Conservation (phyloP, 1,284 basidiomycete genomes). For the Irpex lacteus region DNA sequence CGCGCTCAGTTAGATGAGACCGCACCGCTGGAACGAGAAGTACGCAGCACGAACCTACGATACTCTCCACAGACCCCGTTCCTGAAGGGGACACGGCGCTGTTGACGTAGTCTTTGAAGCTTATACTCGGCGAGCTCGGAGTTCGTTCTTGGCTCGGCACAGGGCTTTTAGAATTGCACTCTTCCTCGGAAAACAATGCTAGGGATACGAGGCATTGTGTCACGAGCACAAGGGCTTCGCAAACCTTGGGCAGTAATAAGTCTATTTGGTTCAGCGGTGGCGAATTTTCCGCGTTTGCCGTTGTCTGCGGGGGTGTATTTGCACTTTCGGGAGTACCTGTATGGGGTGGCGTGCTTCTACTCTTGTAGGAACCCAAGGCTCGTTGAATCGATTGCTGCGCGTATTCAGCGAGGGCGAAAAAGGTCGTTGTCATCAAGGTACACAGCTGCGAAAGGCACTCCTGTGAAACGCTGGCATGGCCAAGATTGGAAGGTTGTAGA, state of each 20-base stretch:
- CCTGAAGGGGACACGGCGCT: constrained; percentile 29
- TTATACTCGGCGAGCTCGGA: constrained; percentile 7
- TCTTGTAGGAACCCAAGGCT: constrained; percentile 36
- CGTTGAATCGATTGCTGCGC: constrained; percentile 48
- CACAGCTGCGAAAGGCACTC: constrained; percentile 41
- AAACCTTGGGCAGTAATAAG: constrained; percentile 67
- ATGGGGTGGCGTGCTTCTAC: not conserved
- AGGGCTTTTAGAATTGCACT: constrained; percentile 3
- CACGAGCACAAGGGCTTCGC: constrained; percentile 76
- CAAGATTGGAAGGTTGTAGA: constrained; percentile 44
- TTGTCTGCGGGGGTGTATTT: not conserved
- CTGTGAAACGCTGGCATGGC: constrained; percentile 5
- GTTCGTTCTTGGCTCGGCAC: constrained; percentile 6
- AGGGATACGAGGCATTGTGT: constrained; percentile 75
- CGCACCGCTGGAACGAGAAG: not conserved
- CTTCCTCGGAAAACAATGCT: constrained; percentile 51
- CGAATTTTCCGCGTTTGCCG: not conserved
- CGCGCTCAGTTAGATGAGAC: not conserved
- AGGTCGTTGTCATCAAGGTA: constrained; percentile 48
- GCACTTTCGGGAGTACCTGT: constrained; percentile 11
- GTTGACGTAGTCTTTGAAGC: constrained; percentile 17
- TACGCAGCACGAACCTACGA: constrained; percentile 46
- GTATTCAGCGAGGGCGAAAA: constrained; percentile 54
- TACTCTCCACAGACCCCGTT: constrained; percentile 49
- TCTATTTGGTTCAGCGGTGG: constrained; percentile 43